Evolutionary conservation across 148 eudicot genomes (phyloP).

Genomic region (Diospyros kaki): DNA sequence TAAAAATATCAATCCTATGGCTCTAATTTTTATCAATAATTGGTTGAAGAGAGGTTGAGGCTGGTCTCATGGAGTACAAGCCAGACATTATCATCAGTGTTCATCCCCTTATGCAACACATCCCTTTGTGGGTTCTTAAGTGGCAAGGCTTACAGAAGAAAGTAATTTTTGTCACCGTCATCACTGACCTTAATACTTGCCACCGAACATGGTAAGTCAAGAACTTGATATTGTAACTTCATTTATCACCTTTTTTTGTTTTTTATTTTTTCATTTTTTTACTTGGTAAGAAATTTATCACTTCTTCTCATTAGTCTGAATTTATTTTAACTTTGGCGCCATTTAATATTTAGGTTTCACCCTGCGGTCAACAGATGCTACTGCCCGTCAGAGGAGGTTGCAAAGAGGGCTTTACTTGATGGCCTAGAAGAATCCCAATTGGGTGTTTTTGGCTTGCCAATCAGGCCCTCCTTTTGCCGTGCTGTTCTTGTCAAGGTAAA

Average conservation of each 20-base stretch:
- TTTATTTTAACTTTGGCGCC: neutral
- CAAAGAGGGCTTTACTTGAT: slow-evolving; percentile 80
- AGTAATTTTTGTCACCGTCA: slow-evolving; percentile 88
- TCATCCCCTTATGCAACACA: slow-evolving; percentile 98
- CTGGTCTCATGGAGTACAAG: slow-evolving; percentile 94
- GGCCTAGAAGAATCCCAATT: slow-evolving; percentile 76
- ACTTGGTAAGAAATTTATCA: too few species aligned
- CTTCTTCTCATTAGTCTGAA: neutral
- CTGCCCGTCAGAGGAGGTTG: slow-evolving; percentile 91
- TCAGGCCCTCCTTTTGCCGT: slow-evolving; percentile 82
- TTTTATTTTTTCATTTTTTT: too few species aligned
- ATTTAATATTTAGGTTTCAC: slow-evolving; percentile 62
- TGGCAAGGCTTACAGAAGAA: slow-evolving; percentile 98
- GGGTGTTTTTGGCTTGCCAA: slow-evolving; percentile 88
- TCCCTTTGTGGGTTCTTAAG: slow-evolving; percentile 95
- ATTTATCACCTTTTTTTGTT: neutral
- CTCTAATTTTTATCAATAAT: neutral
- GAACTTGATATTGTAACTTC: neutral
- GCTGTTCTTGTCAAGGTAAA: slow-evolving; percentile 73
- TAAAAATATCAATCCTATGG: too few species aligned
- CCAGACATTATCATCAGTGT: slow-evolving; percentile 94
- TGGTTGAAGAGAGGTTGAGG: slow-evolving; percentile 82
- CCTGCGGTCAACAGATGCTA: slow-evolving; percentile 85
- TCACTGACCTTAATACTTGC: slow-evolving; percentile 92
- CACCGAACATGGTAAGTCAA: slow-evolving; percentile 80